Evolutionary conservation across 148 eudicot species (phyloP).

Genomic region (Spergularia marina): DNA sequence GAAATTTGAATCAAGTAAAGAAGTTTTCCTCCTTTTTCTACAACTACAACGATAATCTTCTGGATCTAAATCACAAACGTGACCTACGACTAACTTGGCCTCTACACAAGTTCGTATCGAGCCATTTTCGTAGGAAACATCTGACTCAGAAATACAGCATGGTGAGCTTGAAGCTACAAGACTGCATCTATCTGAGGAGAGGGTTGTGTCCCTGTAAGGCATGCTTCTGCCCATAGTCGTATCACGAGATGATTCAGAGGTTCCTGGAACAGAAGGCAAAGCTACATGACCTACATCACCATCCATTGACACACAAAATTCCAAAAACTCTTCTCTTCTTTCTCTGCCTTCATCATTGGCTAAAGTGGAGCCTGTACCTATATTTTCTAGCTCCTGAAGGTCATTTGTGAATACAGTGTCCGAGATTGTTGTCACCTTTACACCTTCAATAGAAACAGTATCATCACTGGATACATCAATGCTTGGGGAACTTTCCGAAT

Average conservation of each 20-base stretch:
- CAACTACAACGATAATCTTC: slow-evolving; percentile 22
- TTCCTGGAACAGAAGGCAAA: slow-evolving; percentile 24
- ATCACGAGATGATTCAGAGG: slow-evolving; percentile 13
- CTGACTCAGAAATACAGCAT: slow-evolving; percentile 3
- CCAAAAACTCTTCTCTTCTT: slow-evolving; percentile 28
- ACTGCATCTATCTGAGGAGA: slow-evolving; percentile 23
- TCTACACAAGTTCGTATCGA: slow-evolving; percentile 20
- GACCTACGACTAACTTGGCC: slow-evolving; percentile 15
- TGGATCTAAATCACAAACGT: slow-evolving; percentile 22
- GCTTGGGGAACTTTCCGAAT: slow-evolving; percentile 17
- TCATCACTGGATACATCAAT: slow-evolving; percentile 19
- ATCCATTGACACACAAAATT: slow-evolving; percentile 16
- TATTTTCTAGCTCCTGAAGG: slow-evolving; percentile 25
- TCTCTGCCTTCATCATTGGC: slow-evolving; percentile 15
- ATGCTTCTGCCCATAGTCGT: slow-evolving; percentile 16
- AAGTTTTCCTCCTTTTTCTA: slow-evolving; percentile 40
- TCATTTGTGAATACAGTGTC: slow-evolving; percentile 21
- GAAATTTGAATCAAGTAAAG: slow-evolving; percentile 26
- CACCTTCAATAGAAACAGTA: slow-evolving; percentile 16
- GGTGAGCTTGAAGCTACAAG: slow-evolving; percentile 24
- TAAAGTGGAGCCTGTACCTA: slow-evolving; percentile 20
- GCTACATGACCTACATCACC: slow-evolving; percentile 12
- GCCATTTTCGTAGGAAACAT: slow-evolving; percentile 10
- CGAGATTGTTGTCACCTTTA: slow-evolving; percentile 16
- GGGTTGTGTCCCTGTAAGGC: slow-evolving; percentile 22